phyloP scores from a whole-genome alignment of 371 early-diverging fungal genomes.

The Zychaea mexicana region DNA sequence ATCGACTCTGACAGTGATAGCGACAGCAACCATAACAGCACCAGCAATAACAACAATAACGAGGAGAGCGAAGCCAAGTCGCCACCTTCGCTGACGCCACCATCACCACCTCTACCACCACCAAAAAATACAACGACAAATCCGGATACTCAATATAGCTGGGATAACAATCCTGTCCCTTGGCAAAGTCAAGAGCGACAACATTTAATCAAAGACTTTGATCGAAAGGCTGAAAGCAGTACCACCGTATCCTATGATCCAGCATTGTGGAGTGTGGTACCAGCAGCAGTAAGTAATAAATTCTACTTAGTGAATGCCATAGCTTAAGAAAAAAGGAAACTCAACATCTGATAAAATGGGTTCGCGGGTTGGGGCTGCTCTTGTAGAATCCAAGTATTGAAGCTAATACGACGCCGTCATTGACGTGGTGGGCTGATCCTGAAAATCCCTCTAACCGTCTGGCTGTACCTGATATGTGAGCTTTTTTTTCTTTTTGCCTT shows the following conservation, averaged over 20 bases:
- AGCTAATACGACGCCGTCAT: not conserved
- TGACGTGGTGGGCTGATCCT: constrained; percentile 54
- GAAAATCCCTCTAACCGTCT: constrained; percentile 32
- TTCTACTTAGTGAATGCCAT: not conserved
- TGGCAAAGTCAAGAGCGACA: not conserved
- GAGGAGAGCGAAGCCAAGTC: not conserved
- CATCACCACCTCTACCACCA: not conserved
- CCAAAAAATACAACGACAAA: not conserved
- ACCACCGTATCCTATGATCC: constrained; percentile 9
- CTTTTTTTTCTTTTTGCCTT: not conserved
- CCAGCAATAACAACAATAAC: not conserved
- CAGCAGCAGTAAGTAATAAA: constrained; percentile 6
- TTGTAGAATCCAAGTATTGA: not conserved
- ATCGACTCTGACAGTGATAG: constrained; percentile 10
- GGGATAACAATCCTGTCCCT: not conserved
- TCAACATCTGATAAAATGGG: not conserved
- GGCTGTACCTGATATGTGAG: constrained; percentile 28
- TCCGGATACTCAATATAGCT: not conserved
- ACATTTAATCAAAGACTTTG: constrained; percentile 16
- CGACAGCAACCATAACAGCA: constrained; percentile 6
- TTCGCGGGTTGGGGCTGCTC: not conserved
- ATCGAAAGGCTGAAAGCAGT: not conserved
- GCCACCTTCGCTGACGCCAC: not conserved
- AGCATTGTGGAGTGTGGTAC: constrained; percentile 37
- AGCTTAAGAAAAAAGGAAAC: not conserved